Evolutionary conservation across 2,329 filamentous ascomycete species (phyloP).

Genomic region (Graphilbum sp.): DNA sequence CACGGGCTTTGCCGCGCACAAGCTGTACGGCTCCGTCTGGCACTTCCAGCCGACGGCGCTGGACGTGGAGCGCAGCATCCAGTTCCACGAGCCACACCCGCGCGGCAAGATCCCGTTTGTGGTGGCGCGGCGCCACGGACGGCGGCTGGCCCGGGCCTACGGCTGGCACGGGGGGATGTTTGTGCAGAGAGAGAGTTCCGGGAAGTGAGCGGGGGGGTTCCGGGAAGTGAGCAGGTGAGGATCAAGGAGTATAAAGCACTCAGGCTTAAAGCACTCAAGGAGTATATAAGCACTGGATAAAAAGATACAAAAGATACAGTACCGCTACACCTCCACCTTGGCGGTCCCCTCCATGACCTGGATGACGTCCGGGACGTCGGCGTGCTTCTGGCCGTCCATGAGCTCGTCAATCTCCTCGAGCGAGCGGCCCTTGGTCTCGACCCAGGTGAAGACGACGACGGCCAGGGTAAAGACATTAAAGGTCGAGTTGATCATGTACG

Average conservation of each 20-base stretch:
- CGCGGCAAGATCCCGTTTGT: conserved; percentile 30
- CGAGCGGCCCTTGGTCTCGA: conserved; percentile 22
- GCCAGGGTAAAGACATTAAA: conserved; percentile 22
- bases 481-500: conserved; percentile 31
- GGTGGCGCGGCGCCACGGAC: conserved; percentile 27
- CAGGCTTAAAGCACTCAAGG: too few relatives aligned
- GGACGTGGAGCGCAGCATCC: conserved; percentile 31
- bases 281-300: too few relatives aligned
- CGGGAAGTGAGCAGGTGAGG: too few relatives aligned
- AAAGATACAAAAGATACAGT: too few relatives aligned
- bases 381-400: neutral
- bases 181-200: conserved; percentile 7
- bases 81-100: conserved; percentile 46
- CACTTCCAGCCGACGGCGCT: conserved; percentile 30
- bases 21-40: conserved; percentile 46
- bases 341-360: too few relatives aligned
- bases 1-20: conserved; percentile 33
- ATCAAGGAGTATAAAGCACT: too few relatives aligned
- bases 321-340: too few relatives aligned
- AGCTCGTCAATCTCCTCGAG: conserved; percentile 7
- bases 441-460: conserved; percentile 29
- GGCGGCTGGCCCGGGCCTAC: conserved; percentile 31
- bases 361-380: too few relatives aligned
- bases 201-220: too few relatives aligned
- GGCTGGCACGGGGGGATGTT: conserved; percentile 33